phyloP scores from a whole-genome alignment of 176 grass and related monocot genomes.

The Hsuehochloa calcarea region DNA sequence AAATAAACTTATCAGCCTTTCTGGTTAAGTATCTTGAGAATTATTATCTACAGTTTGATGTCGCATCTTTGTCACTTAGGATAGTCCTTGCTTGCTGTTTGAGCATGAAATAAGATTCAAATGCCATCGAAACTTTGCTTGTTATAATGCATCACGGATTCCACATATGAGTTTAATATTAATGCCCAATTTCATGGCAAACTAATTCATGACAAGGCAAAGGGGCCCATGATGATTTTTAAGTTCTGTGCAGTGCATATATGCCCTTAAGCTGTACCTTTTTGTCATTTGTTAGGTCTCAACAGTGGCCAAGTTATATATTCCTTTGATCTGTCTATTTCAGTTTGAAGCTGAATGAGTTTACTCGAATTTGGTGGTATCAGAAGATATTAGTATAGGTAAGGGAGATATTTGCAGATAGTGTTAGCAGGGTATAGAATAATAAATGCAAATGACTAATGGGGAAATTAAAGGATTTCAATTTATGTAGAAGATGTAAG shows the following conservation, averaged over 20 bases:
- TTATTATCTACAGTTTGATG: slow-evolving; percentile 4
- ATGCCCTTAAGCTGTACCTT: not conserved
- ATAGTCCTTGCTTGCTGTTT: not conserved
- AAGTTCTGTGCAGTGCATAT: not conserved
- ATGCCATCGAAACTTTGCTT: not conserved
- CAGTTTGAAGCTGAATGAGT: not conserved
- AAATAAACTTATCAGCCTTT: slow-evolving; percentile 3
- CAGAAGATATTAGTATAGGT: not conserved
- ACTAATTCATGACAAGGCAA: not conserved
- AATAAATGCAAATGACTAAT: not conserved
- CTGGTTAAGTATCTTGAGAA: not conserved
- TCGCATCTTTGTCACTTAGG: not conserved
- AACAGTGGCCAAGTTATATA: not conserved
- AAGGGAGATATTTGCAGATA: slow-evolving; percentile 1
- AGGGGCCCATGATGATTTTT: not conserved
- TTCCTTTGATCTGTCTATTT: not conserved
- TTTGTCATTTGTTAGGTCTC: slow-evolving; percentile 5
- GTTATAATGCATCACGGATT: not conserved
- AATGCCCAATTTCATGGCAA: not conserved
- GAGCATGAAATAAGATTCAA: slow-evolving; percentile 5
- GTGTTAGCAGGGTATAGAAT: not conserved
- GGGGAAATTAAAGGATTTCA: not conserved
- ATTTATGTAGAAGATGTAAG: not conserved
- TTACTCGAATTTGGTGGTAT: not conserved
- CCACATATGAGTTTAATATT: not conserved